Base-by-base conservation (phyloP, 768 basidiomycete species). In the Rhodotorula kratochvilovae region DNA sequence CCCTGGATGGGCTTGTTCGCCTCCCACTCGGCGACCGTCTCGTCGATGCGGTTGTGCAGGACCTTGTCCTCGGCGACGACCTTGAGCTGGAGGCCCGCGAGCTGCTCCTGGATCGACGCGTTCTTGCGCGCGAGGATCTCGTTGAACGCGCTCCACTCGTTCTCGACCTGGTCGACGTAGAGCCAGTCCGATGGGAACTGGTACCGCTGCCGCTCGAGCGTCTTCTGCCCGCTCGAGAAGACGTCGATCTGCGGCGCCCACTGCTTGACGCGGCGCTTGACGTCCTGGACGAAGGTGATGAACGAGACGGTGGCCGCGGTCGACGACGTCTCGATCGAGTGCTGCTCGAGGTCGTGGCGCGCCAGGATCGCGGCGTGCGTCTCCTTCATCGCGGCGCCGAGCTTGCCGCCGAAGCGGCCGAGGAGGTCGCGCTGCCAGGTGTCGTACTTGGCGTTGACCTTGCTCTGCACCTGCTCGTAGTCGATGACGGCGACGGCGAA, bases 41-140 rank as follows among this genome's bases (percentile, higher is more conserved):
- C 93, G 77, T 86, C 88, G 78, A 98, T 93, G 83, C 92, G 93
- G 81, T 92, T 91, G 83, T 95, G 92, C 2, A 98, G 87, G 65
- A 97, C 92, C 83, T 95, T 95, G 84, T 97, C 96, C 81, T 99
- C 93, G 3, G 96, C 93, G n/a, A 95, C 91, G 80, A 99, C 95
- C 85, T 98, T 99, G 72, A 97, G 84, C 81, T 98, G 96, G n/a
- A 99, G 84, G 1, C 95, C 96, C 73, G 92, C 90, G 55, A 98
- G 86, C 80, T 99, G 96, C 81, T 98, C 94, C 82, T 97, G 92
- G 77, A 99, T 99, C 36, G 92, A 91, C 79, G 93, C 93, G 76
- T 93, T 95, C 87, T 98, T 98, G 77, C 96, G 85, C 84, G 92
- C 92, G 80, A 99, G 83, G 68, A 98, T 97, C 82, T 98, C 95